A percentile compares a stretch with the other conserved stretches of the same genome.
phyloP scores from a whole-genome alignment of 2,329 filamentous ascomycete genomes.

The Tolypocladium capitatum region DNA sequence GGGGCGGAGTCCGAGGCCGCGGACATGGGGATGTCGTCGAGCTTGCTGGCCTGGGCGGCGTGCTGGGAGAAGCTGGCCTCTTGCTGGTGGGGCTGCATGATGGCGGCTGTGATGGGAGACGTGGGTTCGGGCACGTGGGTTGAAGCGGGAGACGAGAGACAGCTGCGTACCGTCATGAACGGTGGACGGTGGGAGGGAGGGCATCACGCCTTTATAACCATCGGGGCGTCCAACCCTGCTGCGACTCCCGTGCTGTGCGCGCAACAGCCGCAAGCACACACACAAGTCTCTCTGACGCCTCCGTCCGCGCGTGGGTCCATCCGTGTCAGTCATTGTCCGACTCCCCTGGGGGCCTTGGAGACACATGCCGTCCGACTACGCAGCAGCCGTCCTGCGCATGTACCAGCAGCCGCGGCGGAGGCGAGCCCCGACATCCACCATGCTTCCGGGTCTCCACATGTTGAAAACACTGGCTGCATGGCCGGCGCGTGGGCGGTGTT shows the following conservation, averaged over 20 bases:
- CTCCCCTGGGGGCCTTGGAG: not conserved
- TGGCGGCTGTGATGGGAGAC: too few relatives aligned
- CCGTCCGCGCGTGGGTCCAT: slow-evolving; percentile 2
- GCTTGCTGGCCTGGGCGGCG: slow-evolving; percentile 16
- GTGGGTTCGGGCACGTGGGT: too few relatives aligned
- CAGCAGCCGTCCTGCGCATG: not conserved
- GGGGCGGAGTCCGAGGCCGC: slow-evolving; percentile 12
- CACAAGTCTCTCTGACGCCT: not conserved
- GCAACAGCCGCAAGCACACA: not conserved
- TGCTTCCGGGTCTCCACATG: not conserved
- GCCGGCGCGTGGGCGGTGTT: too few relatives aligned
- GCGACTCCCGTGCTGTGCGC: slow-evolving; percentile 1
- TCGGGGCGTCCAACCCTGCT: not conserved
- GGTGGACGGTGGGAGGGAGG: slow-evolving; percentile 25
- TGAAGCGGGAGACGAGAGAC: slow-evolving; percentile 6
- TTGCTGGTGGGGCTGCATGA: slow-evolving; percentile 6
- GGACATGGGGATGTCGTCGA: slow-evolving; percentile 11
- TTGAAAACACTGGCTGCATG: not conserved
- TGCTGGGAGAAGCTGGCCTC: slow-evolving; percentile 15
- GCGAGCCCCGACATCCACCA: not conserved
- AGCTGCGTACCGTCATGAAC: slow-evolving; percentile 28
- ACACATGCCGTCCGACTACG: not conserved
- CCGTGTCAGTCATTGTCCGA: not conserved
- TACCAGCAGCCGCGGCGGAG: not conserved
- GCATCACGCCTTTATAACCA: slow-evolving; percentile 17